Evolutionary conservation across 345 rosid genomes (phyloP).

Genomic region (Syzygium jambos): DNA sequence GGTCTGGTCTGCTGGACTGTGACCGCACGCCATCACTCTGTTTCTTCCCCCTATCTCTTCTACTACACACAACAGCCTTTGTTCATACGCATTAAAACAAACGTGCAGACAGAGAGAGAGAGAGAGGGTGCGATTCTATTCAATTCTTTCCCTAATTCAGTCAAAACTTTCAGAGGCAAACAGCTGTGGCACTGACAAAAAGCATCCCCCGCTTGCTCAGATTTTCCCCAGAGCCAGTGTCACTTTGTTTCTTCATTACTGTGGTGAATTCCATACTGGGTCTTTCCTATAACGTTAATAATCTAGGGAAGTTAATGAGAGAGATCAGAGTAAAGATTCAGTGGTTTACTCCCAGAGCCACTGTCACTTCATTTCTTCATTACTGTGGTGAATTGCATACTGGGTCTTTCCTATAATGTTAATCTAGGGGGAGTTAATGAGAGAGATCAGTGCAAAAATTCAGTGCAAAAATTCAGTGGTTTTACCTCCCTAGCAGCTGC

Average conservation of each 20-base stretch:
- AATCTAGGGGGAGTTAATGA: neutral
- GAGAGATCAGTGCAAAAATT: neutral
- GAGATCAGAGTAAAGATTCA: neutral
- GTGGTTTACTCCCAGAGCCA: neutral
- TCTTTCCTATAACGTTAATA: neutral
- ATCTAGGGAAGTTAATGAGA: neutral
- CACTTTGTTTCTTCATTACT: neutral
- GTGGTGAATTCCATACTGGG: too few relatives aligned
- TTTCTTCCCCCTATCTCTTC: neutral
- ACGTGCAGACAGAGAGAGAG: neutral
- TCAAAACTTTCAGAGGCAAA: neutral
- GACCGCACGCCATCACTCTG: constrained; percentile 22
- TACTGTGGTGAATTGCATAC: too few relatives aligned
- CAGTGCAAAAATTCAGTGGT: too few relatives aligned
- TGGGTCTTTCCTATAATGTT: neutral
- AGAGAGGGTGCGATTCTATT: neutral
- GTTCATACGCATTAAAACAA: neutral
- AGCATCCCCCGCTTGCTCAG: neutral
- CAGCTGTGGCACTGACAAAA: neutral
- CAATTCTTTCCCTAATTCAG: neutral
- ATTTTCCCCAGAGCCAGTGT: neutral
- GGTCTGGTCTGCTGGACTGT: constrained; percentile 25
- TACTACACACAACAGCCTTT: too few relatives aligned
- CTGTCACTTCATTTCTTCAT: neutral
- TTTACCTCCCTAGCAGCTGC: constrained; percentile 82